Evolutionary conservation across 192 early-diverging fungal species (phyloP), one percentile per base, ranked within the genome.

Genomic region (Gamsiella multidivaricata): DNA sequence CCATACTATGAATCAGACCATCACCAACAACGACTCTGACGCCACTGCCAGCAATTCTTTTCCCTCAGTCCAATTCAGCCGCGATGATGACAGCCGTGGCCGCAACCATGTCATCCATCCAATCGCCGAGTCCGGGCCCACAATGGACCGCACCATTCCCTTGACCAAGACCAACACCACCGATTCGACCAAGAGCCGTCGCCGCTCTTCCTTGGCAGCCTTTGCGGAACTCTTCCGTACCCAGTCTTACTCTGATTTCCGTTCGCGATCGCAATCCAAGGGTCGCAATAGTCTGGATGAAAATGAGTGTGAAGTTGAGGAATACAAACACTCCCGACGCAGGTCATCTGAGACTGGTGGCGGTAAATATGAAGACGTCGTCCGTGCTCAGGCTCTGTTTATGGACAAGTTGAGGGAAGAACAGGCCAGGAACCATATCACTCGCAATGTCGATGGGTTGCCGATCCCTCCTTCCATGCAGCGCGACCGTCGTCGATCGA

Each of bases 341-440:
- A n/a, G n/a, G n/a, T n/a, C n/a, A n/a, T n/a, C n/a, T n/a, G n/a
- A n/a, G n/a, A n/a, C n/a, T n/a, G n/a, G n/a, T n/a, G n/a, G n/a
- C n/a, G 60, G 60, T 28, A 53, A 55, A 17, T 64, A 53, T 31
- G 70, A n/a, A 1, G 70, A 61, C 14, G 25, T 72, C 15, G 42
- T 58, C 18, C 52, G 45, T 5, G 70, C 70, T 12, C 70, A 72
- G 36, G 54, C 53, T 26, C 9, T 54, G 45, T 72, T 64, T 43
- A 64, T 72, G 61, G 70, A 72, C 39, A 57, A 47, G n/a, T 28
- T 72, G 42, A 22, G 70, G 12, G 54, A 55, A 34, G 60, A 72
- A 25, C 60, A 72, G 61, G 52, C 34, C 33, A 42, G 26, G 3
- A 72, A 47, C 3, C 31, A 50, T 17, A 28, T 62, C 14, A 62